These are phyloP conservation scores for Wilhelminamyces savonicus DNA, from an alignment of 805 yeast genomes.

Conservation along the genomic window DNA sequence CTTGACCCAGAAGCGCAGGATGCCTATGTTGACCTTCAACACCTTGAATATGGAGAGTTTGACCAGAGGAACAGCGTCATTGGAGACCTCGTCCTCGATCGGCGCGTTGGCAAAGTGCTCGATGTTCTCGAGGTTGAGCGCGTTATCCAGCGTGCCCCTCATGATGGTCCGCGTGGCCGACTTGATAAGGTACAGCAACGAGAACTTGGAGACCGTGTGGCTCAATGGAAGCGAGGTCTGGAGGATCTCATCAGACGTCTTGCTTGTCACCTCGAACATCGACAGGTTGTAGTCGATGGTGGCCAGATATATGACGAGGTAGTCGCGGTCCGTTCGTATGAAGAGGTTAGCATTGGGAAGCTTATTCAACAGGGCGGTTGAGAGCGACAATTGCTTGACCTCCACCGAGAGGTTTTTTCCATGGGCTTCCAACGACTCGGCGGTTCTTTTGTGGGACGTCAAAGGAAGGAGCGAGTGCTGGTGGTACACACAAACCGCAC, in stretches of 20 bases:
- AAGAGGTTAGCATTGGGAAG: slow-evolving; percentile 6
- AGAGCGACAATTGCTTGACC: slow-evolving; percentile 29
- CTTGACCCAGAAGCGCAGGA: slow-evolving; percentile 29
- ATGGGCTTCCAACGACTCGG: slow-evolving; percentile 7
- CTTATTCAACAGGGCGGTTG: slow-evolving; percentile 27
- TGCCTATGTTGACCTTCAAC: slow-evolving; percentile 27
- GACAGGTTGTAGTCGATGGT: slow-evolving; percentile 23
- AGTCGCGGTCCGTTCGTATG: slow-evolving; percentile 6
- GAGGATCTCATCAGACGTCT: slow-evolving; percentile 19
- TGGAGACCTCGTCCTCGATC: slow-evolving; percentile 26
- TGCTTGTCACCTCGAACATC: slow-evolving; percentile 25
- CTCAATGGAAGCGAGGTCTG: slow-evolving; percentile 32
- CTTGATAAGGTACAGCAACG: slow-evolving; percentile 22
- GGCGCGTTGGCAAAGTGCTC: slow-evolving; percentile 25
- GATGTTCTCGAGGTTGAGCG: slow-evolving; percentile 24
- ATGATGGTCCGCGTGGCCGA: slow-evolving; percentile 27
- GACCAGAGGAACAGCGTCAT: slow-evolving; percentile 19
- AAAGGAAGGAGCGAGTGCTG: slow-evolving; percentile 6
- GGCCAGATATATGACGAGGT: slow-evolving; percentile 12
- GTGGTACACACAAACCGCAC: not conserved
- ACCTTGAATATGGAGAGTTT: slow-evolving; percentile 24
- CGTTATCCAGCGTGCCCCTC: slow-evolving; percentile 15
- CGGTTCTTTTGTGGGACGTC: slow-evolving; percentile 8
- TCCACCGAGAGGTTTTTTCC: slow-evolving; percentile 2
- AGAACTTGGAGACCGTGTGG: slow-evolving; percentile 15